Conservation (phyloP, 225 moss, liverwort and hornwort genomes). For the Asterella californica region DNA sequence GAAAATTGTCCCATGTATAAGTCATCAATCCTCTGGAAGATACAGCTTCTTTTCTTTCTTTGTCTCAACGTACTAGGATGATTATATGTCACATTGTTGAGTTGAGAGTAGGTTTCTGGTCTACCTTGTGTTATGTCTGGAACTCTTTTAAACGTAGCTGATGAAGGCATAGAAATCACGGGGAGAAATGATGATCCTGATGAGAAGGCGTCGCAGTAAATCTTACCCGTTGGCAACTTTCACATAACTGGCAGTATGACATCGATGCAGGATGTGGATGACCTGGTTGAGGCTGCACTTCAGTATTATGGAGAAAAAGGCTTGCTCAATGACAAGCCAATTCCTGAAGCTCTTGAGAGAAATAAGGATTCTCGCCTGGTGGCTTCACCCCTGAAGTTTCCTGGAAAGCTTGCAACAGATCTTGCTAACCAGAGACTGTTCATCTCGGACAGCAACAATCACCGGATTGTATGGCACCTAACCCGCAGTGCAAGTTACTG, state of each 20-base stretch:
- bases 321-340: constrained; percentile 62
- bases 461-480: constrained; percentile 65
- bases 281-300: constrained; percentile 74
- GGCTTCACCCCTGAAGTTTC: constrained; percentile 78
- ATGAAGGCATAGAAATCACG: neutral
- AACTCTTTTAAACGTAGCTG: neutral
- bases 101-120: neutral
- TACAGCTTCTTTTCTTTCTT: neutral
- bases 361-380: constrained; percentile 72
- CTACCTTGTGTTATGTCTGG: neutral
- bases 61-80: too few relatives aligned
- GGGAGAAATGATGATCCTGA: neutral
- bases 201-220: neutral
- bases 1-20: neutral
- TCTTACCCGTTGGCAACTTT: neutral
- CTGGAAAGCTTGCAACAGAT: constrained; percentile 89
- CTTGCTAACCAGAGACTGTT: constrained; percentile 81
- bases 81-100: neutral
- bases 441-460: constrained; percentile 96
- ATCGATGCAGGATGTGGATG: constrained; percentile 72
- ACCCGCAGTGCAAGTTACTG: neutral
- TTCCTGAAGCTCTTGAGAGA: constrained; percentile 68
- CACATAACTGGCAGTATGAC: neutral
- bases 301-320: constrained; percentile 78
- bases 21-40: neutral